Evolutionary conservation across 257 asterid genomes (phyloP).

Genomic region (Plectranthus barbatus): DNA sequence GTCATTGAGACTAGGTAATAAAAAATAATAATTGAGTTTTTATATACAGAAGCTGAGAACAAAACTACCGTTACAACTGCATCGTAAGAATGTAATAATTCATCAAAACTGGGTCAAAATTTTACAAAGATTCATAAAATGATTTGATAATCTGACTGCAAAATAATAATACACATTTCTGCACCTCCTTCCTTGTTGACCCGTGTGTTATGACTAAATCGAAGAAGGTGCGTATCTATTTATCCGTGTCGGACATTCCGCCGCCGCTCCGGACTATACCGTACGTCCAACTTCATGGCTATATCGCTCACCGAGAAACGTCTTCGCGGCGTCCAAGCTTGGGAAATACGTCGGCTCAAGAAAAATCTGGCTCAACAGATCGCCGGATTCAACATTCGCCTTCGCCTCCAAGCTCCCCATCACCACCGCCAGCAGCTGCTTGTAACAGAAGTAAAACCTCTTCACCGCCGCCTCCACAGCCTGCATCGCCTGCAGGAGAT

Average conservation of each 20-base stretch:
- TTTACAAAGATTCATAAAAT: no score
- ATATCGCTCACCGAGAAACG: constrained; percentile 73
- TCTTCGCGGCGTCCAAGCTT: constrained; percentile 89
- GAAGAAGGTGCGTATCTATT: no score
- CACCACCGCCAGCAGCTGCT: constrained; percentile 55
- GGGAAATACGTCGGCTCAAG: constrained; percentile 89
- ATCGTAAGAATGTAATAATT: no score
- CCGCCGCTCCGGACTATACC: constrained; percentile 20
- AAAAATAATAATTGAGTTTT: no score
- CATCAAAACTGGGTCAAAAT: no score
- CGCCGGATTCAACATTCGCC: constrained; percentile 40
- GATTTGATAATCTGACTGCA: no score
- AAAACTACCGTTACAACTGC: no score
- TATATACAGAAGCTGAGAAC: no score
- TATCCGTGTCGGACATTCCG: background rate
- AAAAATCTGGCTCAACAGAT: constrained; percentile 55
- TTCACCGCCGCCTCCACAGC: constrained; percentile 85
- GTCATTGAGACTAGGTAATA: no score
- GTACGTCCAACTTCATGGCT: constrained; percentile 32
- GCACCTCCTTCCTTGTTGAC: no score
- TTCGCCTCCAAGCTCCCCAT: constrained; percentile 86
- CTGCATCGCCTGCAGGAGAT: constrained; percentile 77
- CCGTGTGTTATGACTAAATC: no score
- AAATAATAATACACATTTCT: no score
- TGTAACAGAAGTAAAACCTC: constrained; percentile 63